A percentile compares a stretch with the other conserved stretches of the same genome.
Conservation (phyloP, 2,329 filamentous ascomycete species). For the Bipolaris cookei region DNA sequence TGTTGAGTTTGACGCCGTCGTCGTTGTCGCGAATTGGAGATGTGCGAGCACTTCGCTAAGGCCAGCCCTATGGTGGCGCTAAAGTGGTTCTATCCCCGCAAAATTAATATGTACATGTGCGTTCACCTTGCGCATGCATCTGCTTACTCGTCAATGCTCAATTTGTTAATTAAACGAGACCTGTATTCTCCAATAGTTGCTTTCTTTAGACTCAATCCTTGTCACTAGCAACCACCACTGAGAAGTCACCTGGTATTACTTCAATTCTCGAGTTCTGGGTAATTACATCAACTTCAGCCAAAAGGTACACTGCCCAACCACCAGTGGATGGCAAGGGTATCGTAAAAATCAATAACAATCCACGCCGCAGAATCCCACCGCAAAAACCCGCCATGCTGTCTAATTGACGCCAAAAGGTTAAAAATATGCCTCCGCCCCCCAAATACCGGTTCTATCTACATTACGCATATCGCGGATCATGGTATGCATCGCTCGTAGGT, state of each 20-base stretch:
- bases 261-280: background rate
- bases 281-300: conserved; percentile 2
- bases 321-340: conserved; percentile 20
- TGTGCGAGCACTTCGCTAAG: conserved; percentile 33
- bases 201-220: background rate
- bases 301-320: conserved; percentile 16
- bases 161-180: too few species aligned
- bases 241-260: background rate
- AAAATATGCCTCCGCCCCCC: background rate
- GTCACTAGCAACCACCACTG: background rate
- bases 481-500: background rate
- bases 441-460: background rate
- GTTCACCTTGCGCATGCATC: conserved; percentile 5
- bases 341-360: conserved; percentile 6
- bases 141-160: background rate
- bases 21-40: conserved; percentile 31
- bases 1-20: background rate
- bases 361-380: background rate
- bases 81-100: conserved; percentile 16
- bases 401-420: conserved; percentile 6
- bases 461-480: conserved; percentile 1
- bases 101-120: background rate
- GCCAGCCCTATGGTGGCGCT: conserved; percentile 23
- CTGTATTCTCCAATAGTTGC: background rate
- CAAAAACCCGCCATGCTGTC: conserved; percentile 1